Evolutionary conservation across 2,329 filamentous ascomycete species (phyloP), one percentile per base, ranked within the genome.

Genomic region (Beauveria pseudobassiana): DNA sequence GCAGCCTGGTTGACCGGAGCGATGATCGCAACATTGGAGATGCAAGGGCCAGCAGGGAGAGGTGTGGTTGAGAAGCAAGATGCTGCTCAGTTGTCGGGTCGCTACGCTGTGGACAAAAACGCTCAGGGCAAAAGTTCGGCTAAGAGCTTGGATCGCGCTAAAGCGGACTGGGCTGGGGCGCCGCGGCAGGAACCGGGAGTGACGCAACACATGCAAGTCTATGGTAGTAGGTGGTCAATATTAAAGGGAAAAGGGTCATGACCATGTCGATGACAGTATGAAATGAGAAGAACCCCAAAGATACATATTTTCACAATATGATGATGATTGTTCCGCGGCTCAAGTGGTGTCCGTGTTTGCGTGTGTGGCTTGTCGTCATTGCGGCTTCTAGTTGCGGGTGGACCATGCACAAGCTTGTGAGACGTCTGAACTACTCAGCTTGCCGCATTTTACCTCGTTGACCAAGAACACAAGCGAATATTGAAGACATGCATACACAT

Each of bases 21-120:
- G 85, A 87, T 75, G 83, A 84, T 79, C 85, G 85, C 82, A 88
- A 82, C 85, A 88, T 88, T 79, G 80, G 77, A 78, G 38, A 78
- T 80, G 74, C 72, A 73, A 75, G 76, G 74, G 74, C 76, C 73
- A 72, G 71, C 72, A 68, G 69, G 73, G 68, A 69, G 66, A 67
- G 70, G 66, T 42, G 48, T 54, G 58, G 30, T 69, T 66, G 69
- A 69, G 67, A 66, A 67, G 68, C 58, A 40, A 55, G 64, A 46
- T 61, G 62, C 65, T 58, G 61, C 57, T 59, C 40, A 57, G 57
- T 63, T 56, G 50, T 42, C 56, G 63, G 62, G 65, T 67, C 71
- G 70, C 49, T 45, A 24, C 64, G 61, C 68, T 66, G 68, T 68
- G 66, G 67, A 73, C 74, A 76, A 76, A 77, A 76, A 73, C 71